These are phyloP conservation scores for Eimeria sp. DNA, from an alignment of 169 alveolate species.

Conservation along the genomic window DNA sequence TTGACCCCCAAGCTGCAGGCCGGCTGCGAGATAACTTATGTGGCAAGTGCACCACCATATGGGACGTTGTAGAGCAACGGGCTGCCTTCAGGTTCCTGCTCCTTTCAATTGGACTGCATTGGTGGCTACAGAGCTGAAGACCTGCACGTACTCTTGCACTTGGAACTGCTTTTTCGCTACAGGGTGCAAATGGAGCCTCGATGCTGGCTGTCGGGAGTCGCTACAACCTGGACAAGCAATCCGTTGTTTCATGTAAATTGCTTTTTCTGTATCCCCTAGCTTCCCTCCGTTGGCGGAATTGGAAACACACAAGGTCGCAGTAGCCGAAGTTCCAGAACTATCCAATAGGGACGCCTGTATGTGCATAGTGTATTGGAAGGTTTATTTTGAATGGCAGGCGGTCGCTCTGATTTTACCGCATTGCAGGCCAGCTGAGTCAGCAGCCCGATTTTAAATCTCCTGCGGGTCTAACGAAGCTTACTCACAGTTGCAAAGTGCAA, in stretches of 20 bases:
- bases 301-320: background rate
- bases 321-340: background rate
- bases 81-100: background rate
- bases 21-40: constrained; percentile 95
- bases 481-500: constrained; percentile 78
- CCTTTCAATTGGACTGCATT: background rate
- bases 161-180: background rate
- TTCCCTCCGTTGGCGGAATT: background rate
- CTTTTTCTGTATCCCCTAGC: background rate
- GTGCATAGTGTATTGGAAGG: background rate
- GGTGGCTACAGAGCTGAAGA: background rate
- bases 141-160: background rate
- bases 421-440: constrained; percentile 77
- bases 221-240: constrained; percentile 83
- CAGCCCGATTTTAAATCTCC: constrained; percentile 89
- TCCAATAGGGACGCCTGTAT: background rate
- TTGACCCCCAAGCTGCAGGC: constrained; percentile 90
- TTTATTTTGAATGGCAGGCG: background rate
- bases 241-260: constrained; percentile 87
- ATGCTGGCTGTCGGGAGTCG: constrained; percentile 94
- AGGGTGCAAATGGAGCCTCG: constrained; percentile 93
- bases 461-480: constrained; percentile 67
- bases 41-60: constrained; percentile 78
- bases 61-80: background rate
- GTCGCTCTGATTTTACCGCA: background rate